A percentile compares a stretch with the other conserved stretches of the same genome.
Conservation (phyloP, 345 rosid species). For the Arabidopsis thaliana region DNA sequence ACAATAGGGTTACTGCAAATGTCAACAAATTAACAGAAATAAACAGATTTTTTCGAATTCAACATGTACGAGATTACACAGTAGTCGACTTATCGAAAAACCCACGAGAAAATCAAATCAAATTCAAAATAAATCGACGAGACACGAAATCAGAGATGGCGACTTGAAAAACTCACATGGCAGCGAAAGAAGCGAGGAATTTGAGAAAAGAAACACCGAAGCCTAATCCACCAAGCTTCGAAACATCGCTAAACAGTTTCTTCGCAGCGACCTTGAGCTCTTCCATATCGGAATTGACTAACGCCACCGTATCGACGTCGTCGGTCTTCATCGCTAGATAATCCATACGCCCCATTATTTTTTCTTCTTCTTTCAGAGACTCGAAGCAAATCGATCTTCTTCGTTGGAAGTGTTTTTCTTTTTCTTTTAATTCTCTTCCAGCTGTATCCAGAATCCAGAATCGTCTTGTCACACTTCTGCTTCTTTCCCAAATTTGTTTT, state of each 20-base stretch:
- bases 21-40: neutral
- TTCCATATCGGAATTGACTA: slow-evolving; percentile 60
- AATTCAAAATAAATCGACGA: neutral
- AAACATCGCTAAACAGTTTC: slow-evolving; percentile 57
- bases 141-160: neutral
- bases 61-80: neutral
- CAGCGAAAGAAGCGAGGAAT: slow-evolving; percentile 81
- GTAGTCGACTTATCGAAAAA: neutral
- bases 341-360: slow-evolving; percentile 60
- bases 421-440: neutral
- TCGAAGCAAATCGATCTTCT: slow-evolving; percentile 12
- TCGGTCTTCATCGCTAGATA: slow-evolving; percentile 74
- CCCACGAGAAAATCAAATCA: neutral
- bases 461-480: slow-evolving; percentile 2
- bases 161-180: slow-evolving; percentile 58
- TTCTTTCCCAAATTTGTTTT: neutral
- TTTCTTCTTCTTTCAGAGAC: neutral
- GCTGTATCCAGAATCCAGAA: neutral
- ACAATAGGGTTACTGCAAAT: neutral
- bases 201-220: slow-evolving; percentile 78
- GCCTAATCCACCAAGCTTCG: slow-evolving; percentile 72
- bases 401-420: neutral
- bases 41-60: neutral
- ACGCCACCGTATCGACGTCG: slow-evolving; percentile 46
- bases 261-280: slow-evolving; percentile 67